phyloP scores from a whole-genome alignment of 2,329 filamentous ascomycete species.

The Malbranchea zuffiana region DNA sequence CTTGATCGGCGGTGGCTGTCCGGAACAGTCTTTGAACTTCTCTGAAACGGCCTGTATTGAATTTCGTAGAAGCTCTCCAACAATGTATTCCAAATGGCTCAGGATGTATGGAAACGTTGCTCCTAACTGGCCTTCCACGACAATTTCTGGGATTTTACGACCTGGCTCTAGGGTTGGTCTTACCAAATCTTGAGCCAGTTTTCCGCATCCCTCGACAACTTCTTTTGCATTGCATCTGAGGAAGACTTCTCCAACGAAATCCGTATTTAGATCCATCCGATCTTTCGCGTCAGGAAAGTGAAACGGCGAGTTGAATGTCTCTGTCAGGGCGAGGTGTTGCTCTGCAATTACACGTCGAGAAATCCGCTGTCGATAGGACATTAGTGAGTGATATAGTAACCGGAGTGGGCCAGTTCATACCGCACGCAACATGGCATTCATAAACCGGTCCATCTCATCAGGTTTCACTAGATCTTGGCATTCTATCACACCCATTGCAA shows the following conservation, averaged over 20 bases:
- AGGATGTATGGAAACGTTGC: conserved; percentile 95
- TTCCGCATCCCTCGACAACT: conserved; percentile 72
- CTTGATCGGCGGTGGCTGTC: conserved; percentile 67
- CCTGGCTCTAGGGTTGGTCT: conserved; percentile 62
- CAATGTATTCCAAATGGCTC: conserved; percentile 91
- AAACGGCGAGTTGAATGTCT: conserved; percentile 84
- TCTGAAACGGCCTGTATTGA: conserved; percentile 89
- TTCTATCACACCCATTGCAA: conserved; percentile 89
- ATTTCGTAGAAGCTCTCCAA: conserved; percentile 89
- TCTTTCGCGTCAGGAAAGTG: conserved; percentile 73
- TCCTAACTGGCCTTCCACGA: conserved; percentile 70
- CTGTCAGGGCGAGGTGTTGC: conserved; percentile 87
- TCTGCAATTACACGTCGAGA: conserved; percentile 94
- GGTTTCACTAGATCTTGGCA: conserved; percentile 72
- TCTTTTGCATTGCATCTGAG: conserved; percentile 84
- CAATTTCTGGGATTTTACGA: conserved; percentile 66
- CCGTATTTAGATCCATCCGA: conserved; percentile 51
- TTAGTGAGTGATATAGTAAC: too few species aligned
- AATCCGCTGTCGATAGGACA: conserved; percentile 58
- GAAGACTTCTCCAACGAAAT: conserved; percentile 93
- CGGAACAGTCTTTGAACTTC: conserved; percentile 42
- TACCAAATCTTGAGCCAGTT: conserved; percentile 63
- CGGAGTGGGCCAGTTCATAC: conserved; percentile 40
- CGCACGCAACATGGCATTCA: conserved; percentile 85
- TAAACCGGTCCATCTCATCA: conserved; percentile 78